Conservation (phyloP, 805 yeast genomes). For the Dipodascopsis tothii region DNA sequence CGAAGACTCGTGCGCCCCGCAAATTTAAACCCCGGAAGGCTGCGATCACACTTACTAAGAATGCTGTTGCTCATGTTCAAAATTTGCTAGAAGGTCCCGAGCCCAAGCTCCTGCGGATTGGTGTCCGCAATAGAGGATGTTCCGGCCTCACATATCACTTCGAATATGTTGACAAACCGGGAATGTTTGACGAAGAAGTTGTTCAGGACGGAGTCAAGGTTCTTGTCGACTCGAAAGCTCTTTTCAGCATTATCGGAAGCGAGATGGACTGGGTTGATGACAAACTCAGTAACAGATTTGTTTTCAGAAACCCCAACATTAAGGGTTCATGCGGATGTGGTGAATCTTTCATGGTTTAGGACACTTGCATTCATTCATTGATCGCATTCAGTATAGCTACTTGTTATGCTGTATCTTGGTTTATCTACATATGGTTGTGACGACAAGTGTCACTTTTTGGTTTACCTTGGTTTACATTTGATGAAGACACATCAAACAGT, state of each 20-base stretch:
- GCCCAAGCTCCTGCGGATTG: conserved; percentile 83
- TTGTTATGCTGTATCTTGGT: too few species aligned
- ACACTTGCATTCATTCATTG: too few species aligned
- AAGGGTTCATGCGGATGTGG: conserved; percentile 99
- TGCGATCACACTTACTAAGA: conserved; percentile 68
- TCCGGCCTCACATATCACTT: conserved; percentile 88
- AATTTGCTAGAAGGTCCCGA: conserved; percentile 67
- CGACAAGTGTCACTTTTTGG: too few species aligned
- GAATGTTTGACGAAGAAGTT: conserved; percentile 90
- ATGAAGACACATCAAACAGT: too few species aligned
- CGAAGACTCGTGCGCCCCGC: conserved; percentile 33
- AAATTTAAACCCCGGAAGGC: conserved; percentile 82
- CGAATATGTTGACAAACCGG: conserved; percentile 83
- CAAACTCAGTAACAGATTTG: conserved; percentile 77
- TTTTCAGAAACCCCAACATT: conserved; percentile 90
- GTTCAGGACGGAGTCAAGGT: conserved; percentile 90
- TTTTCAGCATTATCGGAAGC: conserved; percentile 90
- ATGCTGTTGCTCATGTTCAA: conserved; percentile 65
- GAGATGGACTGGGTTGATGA: conserved; percentile 99
- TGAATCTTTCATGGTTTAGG: conserved; percentile 89
- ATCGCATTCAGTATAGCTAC: too few species aligned
- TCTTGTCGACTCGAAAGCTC: conserved; percentile 88
- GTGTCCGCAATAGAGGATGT: conserved; percentile 94
- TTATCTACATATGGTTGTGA: too few species aligned
- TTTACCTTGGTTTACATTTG: too few species aligned